Percentiles rank a stretch among this genome's conserved stretches.
phyloP scores from a whole-genome alignment of 1,284 basidiomycete genomes.

The Cutaneotrichosporon arboriforme region DNA sequence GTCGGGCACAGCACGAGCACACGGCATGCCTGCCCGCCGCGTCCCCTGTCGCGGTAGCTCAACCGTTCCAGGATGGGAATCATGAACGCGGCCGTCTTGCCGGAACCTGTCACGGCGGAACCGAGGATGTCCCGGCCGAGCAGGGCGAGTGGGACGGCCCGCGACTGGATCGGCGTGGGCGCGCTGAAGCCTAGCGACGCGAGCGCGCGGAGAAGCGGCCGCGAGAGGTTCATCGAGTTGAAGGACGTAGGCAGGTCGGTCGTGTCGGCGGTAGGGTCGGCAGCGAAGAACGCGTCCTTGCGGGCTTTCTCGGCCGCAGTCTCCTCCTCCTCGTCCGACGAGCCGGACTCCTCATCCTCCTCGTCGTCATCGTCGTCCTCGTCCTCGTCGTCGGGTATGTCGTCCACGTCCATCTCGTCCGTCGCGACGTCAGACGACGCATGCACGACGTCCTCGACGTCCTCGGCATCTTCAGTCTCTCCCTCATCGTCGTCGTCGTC shows the following conservation, averaged over 20 bases:
- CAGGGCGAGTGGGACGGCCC: slow-evolving; percentile 85
- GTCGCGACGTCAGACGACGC: slow-evolving; percentile 30
- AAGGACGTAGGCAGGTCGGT: slow-evolving; percentile 58
- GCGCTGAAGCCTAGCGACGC: slow-evolving; percentile 71
- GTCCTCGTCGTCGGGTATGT: slow-evolving; percentile 42
- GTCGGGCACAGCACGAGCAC: slow-evolving; percentile 91
- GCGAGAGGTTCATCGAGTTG: slow-evolving; percentile 78
- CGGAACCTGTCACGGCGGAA: slow-evolving; percentile 89
- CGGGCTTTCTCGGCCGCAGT: slow-evolving; percentile 68
- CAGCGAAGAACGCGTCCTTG: slow-evolving; percentile 79
- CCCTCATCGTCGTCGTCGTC: slow-evolving; percentile 46
- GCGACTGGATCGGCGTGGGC: slow-evolving; percentile 92
- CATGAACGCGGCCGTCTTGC: slow-evolving; percentile 94
- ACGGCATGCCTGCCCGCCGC: slow-evolving; percentile 75
- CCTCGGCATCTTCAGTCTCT: slow-evolving; percentile 33
- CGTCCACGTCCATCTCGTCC: slow-evolving; percentile 27
- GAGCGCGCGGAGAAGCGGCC: slow-evolving; percentile 80
- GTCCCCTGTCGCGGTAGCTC: slow-evolving; percentile 78
- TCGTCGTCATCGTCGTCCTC: slow-evolving; percentile 44
- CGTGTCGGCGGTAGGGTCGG: slow-evolving; percentile 46
- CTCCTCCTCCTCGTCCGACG: slow-evolving; percentile 51
- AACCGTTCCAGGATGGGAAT: slow-evolving; percentile 90
- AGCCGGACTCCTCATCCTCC: slow-evolving; percentile 29
- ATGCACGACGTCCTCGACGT: slow-evolving; percentile 37
- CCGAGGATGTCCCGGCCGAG: slow-evolving; percentile 93